Evolutionary conservation across 768 basidiomycete species (phyloP).

Genomic region (Podaxis sp.): DNA sequence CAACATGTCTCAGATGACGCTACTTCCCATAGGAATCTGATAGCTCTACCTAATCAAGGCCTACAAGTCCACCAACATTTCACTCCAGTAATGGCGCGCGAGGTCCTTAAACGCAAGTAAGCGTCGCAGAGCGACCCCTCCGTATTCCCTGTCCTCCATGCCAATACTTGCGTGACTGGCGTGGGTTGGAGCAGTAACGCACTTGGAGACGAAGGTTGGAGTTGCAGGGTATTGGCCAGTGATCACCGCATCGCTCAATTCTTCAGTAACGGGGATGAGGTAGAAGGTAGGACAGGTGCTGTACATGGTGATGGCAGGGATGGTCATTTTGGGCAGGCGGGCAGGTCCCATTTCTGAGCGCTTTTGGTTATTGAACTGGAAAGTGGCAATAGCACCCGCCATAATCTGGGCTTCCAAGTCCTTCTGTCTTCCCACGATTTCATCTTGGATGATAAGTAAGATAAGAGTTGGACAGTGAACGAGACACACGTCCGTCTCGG

Average conservation of each 20-base stretch:
- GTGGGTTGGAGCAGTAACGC: no score
- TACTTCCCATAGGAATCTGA: no score
- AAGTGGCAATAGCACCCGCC: slow-evolving; percentile 31
- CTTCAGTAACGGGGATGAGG: slow-evolving; percentile 32
- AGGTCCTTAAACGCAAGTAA: no score
- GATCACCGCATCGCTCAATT: slow-evolving; percentile 27
- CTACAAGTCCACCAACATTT: no score
- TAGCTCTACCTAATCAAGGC: no score
- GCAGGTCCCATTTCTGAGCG: slow-evolving; percentile 19
- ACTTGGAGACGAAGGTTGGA: background rate
- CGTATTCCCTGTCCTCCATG: no score
- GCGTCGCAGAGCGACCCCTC: no score
- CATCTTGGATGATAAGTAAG: background rate
- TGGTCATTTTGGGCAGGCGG: slow-evolving; percentile 26
- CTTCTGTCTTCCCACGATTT: background rate
- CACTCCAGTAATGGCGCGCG: no score
- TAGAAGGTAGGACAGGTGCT: slow-evolving; percentile 36
- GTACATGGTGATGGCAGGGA: slow-evolving; percentile 35
- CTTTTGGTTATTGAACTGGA: slow-evolving; percentile 29
- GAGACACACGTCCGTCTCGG: background rate
- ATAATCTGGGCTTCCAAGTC: slow-evolving; percentile 29
- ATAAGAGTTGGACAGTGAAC: background rate
- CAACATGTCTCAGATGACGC: no score
- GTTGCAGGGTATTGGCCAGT: background rate
- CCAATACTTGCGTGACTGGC: no score